Percentiles rank a stretch among this genome's conserved stretches.
Evolutionary conservation across 441 rosid species (phyloP).

Genomic region (Biscutella auriculata): DNA sequence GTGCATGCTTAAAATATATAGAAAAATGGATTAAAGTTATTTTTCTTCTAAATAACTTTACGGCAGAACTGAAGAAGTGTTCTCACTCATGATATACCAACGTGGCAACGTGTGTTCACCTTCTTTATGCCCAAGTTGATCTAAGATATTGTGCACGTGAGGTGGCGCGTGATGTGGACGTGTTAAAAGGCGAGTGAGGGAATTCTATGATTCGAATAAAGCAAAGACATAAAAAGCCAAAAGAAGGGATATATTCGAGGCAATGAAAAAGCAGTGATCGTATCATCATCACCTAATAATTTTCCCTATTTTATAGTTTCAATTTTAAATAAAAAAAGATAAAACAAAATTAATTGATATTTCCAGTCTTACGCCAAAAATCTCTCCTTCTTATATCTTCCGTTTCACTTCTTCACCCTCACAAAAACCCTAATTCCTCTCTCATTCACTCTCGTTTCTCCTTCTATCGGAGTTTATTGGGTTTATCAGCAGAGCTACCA

Average conservation of each 20-base stretch:
- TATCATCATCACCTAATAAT: constrained; percentile 22
- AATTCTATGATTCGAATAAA: neutral
- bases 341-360: neutral
- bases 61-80: neutral
- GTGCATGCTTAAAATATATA: neutral
- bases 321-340: neutral
- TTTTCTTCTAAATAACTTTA: too few species aligned
- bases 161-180: constrained; percentile 1
- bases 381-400: constrained; percentile 12
- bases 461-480: neutral
- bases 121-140: too few species aligned
- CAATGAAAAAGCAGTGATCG: neutral
- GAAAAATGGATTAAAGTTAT: too few species aligned
- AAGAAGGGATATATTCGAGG: constrained; percentile 21
- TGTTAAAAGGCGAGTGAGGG: neutral
- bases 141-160: constrained; percentile 6
- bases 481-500: neutral
- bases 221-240: constrained; percentile 13
- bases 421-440: constrained; percentile 20
- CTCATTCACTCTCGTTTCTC: constrained; percentile 10
- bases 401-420: constrained; percentile 8
- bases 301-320: neutral
- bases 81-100: too few species aligned
- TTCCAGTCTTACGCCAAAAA: neutral
- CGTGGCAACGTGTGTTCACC: too few species aligned